These are phyloP conservation scores for Sclerotinia subarctica DNA, from an alignment of 2,329 filamentous ascomycete species.

Conservation along the genomic window DNA sequence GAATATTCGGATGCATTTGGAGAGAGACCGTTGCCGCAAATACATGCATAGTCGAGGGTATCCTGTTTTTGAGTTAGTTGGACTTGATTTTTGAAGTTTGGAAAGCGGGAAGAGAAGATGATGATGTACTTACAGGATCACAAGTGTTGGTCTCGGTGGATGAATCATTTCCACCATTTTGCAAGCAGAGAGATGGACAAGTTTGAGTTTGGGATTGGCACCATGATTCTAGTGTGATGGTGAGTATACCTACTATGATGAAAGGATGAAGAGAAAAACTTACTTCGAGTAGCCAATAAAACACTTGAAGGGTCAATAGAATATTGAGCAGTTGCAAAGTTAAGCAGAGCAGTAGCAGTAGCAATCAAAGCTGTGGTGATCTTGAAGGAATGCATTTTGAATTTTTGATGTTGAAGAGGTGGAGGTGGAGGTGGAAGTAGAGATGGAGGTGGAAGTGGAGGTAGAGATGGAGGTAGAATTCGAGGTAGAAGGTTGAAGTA, in stretches of 20 bases:
- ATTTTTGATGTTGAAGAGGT: not conserved
- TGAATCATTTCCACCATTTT: slow-evolving; percentile 45
- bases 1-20: slow-evolving; percentile 77
- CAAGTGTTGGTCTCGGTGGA: slow-evolving; percentile 62
- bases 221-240: slow-evolving; percentile 53
- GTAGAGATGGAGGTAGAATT: not conserved
- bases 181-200: slow-evolving; percentile 71
- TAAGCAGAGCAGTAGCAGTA: slow-evolving; percentile 47
- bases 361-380: slow-evolving; percentile 45
- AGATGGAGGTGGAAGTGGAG: no score
- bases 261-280: slow-evolving; percentile 1
- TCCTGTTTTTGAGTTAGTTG: slow-evolving; percentile 41
- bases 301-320: slow-evolving; percentile 64
- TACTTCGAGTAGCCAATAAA: slow-evolving; percentile 43
- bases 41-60: slow-evolving; percentile 65
- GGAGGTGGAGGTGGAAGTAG: no score
- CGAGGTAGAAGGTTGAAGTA: not conserved
- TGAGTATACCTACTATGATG: not conserved
- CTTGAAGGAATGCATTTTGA: slow-evolving; percentile 54
- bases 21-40: slow-evolving; percentile 62
- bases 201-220: slow-evolving; percentile 59
- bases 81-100: not conserved
- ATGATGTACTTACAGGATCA: slow-evolving; percentile 52
- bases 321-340: slow-evolving; percentile 48
- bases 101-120: not conserved